These are phyloP conservation scores for Pseudonitzschia pungens DNA, from an alignment of 108 stramenopile species.

Conservation along the genomic window DNA sequence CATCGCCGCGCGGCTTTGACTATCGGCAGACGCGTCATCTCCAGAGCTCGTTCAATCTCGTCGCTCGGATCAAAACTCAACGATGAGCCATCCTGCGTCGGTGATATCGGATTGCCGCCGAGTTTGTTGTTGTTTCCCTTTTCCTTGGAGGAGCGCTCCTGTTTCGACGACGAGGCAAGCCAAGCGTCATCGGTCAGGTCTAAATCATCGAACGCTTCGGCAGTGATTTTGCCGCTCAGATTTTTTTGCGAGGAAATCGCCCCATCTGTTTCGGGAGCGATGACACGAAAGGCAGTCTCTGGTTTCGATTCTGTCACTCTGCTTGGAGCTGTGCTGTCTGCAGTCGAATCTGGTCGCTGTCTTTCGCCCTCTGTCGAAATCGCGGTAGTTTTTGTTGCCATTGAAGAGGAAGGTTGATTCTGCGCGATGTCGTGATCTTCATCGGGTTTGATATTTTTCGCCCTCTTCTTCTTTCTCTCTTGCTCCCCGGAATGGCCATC, in stretches of 20 bases:
- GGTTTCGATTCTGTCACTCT: background rate
- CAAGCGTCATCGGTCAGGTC: constrained; percentile 44
- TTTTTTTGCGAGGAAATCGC: constrained; percentile 34
- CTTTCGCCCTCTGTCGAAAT: background rate
- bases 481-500: constrained; percentile 7
- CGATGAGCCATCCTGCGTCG: constrained; percentile 6
- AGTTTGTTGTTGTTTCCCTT: constrained; percentile 12
- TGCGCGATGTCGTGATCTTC: constrained; percentile 13
- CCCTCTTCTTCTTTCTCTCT: background rate
- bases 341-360: background rate
- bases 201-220: constrained; percentile 82
- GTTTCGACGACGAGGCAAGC: constrained; percentile 1
- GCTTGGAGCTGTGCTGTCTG: background rate
- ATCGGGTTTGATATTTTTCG: background rate
- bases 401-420: background rate
- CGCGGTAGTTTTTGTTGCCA: background rate
- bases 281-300: constrained; percentile 52
- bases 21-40: constrained; percentile 62
- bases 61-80: constrained; percentile 20
- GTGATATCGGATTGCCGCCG: background rate
- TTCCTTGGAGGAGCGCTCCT: background rate
- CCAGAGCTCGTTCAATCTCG: constrained; percentile 53
- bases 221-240: constrained; percentile 28
- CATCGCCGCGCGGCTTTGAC: constrained; percentile 61
- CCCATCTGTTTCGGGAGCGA: constrained; percentile 56